phyloP scores from a whole-genome alignment of 192 early-diverging fungal genomes.

The Mortierella alpina region DNA sequence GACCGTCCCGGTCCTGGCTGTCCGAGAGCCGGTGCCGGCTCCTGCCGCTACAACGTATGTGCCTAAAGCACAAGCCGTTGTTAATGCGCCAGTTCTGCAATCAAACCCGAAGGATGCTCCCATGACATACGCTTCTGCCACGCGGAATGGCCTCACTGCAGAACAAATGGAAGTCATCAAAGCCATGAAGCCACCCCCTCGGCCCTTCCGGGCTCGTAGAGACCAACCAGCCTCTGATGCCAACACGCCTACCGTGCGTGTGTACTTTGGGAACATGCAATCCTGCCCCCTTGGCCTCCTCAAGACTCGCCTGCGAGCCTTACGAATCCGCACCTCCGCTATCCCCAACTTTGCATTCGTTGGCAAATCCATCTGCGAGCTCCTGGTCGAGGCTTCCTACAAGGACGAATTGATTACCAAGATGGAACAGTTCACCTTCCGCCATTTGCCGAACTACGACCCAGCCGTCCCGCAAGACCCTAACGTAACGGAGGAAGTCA shows the following conservation, averaged over 20 bases:
- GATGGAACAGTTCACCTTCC: not conserved
- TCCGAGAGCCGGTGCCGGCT: too few relatives aligned
- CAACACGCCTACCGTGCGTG: not conserved
- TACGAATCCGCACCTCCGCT: not conserved
- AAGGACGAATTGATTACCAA: not conserved
- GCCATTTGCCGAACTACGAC: constrained; percentile 2
- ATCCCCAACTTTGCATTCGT: constrained; percentile 16
- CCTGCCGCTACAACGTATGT: too few relatives aligned
- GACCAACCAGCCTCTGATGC: not conserved
- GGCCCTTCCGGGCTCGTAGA: not conserved
- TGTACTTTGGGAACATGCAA: not conserved
- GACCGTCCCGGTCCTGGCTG: too few relatives aligned
- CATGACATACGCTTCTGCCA: too few relatives aligned
- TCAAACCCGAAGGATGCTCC: too few relatives aligned
- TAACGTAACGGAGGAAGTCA: not conserved
- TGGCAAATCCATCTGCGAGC: constrained; percentile 3
- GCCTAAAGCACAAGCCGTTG: too few relatives aligned
- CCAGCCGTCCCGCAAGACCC: not conserved
- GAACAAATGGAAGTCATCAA: not conserved
- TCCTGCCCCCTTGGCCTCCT: not conserved
- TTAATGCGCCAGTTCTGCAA: too few relatives aligned
- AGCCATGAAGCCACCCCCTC: constrained; percentile 2
- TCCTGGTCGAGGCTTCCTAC: not conserved
- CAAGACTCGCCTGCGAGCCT: not conserved
- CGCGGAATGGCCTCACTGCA: not conserved